Conservation (phyloP, 139 green algal genomes). For the Picochlorum sp. region DNA sequence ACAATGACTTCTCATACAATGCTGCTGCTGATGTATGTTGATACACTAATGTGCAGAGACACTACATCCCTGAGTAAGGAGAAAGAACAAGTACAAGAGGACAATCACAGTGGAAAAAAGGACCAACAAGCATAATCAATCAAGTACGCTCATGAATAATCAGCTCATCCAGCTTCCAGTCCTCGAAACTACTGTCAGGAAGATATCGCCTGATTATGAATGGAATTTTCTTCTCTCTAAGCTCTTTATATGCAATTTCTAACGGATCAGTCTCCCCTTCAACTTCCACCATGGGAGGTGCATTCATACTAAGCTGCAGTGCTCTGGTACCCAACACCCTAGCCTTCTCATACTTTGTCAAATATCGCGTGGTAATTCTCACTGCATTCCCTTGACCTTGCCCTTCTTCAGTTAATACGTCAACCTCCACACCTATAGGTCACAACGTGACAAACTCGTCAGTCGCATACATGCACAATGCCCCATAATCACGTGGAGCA, state of each 20-base stretch:
- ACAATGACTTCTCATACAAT: no score
- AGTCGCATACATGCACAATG: background rate
- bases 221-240: conserved; percentile 92
- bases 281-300: conserved; percentile 89
- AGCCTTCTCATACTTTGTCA: conserved; percentile 97
- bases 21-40: no score
- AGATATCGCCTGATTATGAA: conserved; percentile 97
- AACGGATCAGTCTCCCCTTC: conserved; percentile 55
- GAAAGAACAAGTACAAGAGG: no score
- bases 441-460: background rate
- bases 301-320: conserved; percentile 92
- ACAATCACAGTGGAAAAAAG: no score
- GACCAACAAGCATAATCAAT: background rate
- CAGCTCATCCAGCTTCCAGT: conserved; percentile 91
- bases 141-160: conserved; percentile 63
- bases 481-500: background rate
- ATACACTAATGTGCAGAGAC: no score
- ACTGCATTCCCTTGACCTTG: conserved; percentile 23
- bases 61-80: no score
- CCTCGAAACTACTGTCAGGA: conserved; percentile 93
- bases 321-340: conserved; percentile 87
- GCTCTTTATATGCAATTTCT: conserved; percentile 92
- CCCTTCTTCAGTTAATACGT: background rate
- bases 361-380: conserved; percentile 88
- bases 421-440: conserved; percentile 5